These are phyloP conservation scores for Ilyonectria robusta DNA, from an alignment of 2,329 filamentous ascomycete species.

Conservation along the genomic window DNA sequence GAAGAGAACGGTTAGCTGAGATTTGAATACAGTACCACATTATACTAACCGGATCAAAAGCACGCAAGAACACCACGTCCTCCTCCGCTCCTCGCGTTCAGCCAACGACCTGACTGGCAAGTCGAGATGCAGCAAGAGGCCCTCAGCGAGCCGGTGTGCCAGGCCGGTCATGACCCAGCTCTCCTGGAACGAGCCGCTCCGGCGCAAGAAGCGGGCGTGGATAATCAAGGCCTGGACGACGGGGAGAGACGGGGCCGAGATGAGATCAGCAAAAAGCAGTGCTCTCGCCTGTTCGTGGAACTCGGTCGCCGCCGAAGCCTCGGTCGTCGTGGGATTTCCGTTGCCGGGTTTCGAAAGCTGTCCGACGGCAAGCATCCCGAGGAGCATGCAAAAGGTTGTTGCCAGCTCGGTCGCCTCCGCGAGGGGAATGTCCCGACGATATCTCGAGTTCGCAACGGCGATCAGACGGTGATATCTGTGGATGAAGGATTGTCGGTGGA, in stretches of 20 bases:
- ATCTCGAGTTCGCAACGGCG: conserved; percentile 47
- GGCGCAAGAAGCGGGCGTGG: conserved; percentile 43
- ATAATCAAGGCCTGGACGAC: conserved; percentile 46
- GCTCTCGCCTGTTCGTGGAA: conserved; percentile 44
- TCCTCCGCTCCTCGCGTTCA: conserved; percentile 42
- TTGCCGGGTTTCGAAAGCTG: conserved; percentile 36
- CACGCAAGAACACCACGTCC: conserved; percentile 46
- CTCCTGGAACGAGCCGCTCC: conserved; percentile 38
- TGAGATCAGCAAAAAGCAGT: conserved; percentile 42
- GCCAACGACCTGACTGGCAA: conserved; percentile 40
- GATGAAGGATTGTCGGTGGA: conserved; percentile 43
- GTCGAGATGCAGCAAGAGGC: conserved; percentile 42
- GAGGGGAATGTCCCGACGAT: conserved; percentile 46
- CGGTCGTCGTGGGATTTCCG: conserved; percentile 21
- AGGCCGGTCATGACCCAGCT: conserved; percentile 45
- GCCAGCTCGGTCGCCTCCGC: conserved; percentile 46
- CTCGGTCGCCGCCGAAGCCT: conserved; percentile 35
- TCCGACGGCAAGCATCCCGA: conserved; percentile 47
- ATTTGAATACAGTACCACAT: too few relatives aligned
- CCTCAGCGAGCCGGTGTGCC: conserved; percentile 45
- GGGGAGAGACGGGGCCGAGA: conserved; percentile 38
- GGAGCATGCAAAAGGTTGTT: conserved; percentile 41
- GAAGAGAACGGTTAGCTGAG: neutral
- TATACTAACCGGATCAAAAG: conserved; percentile 36
- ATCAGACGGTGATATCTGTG: conserved; percentile 47